Conservation (phyloP, 2,329 filamentous ascomycete species). For the Rhexocercosporidium sp. region DNA sequence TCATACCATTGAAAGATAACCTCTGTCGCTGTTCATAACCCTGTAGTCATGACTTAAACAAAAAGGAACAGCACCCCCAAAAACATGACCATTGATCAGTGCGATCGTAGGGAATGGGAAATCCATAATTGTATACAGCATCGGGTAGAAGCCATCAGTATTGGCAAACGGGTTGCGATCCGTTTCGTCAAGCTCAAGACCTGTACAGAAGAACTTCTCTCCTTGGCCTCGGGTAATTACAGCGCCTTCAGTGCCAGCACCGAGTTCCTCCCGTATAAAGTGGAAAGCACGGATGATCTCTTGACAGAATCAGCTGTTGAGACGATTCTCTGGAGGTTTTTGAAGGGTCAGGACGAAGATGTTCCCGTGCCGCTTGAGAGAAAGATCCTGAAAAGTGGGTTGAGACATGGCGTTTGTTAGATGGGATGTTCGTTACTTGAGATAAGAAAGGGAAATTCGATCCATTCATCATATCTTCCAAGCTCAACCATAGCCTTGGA, state of each 20-base stretch:
- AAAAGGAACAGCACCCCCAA: background rate
- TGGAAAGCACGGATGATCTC: background rate
- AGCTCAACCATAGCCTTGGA: too few species aligned
- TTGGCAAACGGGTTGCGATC: background rate
- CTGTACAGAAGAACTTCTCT: slow-evolving; percentile 6
- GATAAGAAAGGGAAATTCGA: background rate
- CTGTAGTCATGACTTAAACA: background rate
- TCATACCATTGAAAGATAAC: background rate
- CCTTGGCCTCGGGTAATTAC: background rate
- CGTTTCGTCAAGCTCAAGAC: background rate
- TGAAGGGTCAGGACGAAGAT: background rate
- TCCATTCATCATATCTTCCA: too few species aligned
- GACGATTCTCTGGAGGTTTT: background rate
- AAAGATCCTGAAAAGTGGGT: background rate
- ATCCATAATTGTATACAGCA: background rate
- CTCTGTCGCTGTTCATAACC: background rate
- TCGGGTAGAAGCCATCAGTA: background rate
- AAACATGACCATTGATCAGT: slow-evolving; percentile 4
- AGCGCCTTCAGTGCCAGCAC: background rate
- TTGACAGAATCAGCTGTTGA: background rate
- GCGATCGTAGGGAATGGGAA: slow-evolving; percentile 1
- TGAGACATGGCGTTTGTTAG: background rate
- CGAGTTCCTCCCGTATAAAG: background rate
- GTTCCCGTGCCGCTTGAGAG: background rate
- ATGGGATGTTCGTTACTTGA: background rate